These are phyloP conservation scores for Neopestalotiopsis rosae DNA, from an alignment of 2,329 filamentous ascomycete genomes.

Conservation along the genomic window DNA sequence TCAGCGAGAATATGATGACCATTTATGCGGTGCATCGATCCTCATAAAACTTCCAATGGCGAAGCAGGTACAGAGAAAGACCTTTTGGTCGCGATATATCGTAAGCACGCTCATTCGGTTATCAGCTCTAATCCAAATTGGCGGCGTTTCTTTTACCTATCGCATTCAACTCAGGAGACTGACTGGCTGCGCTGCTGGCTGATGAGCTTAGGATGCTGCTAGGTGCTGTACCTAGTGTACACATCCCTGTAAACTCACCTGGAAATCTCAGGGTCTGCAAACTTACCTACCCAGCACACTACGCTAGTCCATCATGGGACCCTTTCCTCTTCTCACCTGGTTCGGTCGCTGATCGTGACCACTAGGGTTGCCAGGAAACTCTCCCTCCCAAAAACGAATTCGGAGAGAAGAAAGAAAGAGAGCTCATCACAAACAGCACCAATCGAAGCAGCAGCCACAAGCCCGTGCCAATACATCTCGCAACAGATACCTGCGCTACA, in stretches of 20 bases:
- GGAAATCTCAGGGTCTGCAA: slow-evolving; percentile 13
- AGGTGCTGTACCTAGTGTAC: background rate
- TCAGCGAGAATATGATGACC: background rate
- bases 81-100: background rate
- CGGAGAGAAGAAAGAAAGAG: background rate
- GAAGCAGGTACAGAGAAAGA: background rate
- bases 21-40: background rate
- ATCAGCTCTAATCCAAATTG: background rate
- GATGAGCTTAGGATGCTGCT: no score
- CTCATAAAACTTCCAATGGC: background rate
- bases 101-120: background rate
- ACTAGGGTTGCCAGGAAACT: slow-evolving; percentile 3
- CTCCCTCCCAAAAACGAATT: background rate
- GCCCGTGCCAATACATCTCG: background rate
- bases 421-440: background rate
- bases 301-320: slow-evolving; percentile 6
- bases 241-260: slow-evolving; percentile 4
- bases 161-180: background rate
- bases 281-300: background rate
- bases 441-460: background rate
- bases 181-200: no score
- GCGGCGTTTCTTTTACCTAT: background rate
- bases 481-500: no score
- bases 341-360: slow-evolving; percentile 13
- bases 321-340: slow-evolving; percentile 15